Conservation (phyloP, 2,329 filamentous ascomycete species). For the Endoconidiophora laricicola region DNA sequence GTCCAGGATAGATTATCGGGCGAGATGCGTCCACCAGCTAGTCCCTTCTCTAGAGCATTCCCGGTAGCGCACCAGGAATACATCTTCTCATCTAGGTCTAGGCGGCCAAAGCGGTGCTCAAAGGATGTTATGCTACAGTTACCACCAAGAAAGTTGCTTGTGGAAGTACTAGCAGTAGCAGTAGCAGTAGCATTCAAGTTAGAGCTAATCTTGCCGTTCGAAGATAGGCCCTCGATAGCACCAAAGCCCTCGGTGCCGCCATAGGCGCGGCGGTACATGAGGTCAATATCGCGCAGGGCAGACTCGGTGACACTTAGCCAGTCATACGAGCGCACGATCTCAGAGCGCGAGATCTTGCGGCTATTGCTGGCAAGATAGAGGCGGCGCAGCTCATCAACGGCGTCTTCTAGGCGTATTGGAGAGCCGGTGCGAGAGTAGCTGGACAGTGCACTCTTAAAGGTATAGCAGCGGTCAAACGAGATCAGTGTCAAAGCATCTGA, state of each 20-base stretch:
- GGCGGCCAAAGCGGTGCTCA: not conserved
- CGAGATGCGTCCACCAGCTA: not conserved
- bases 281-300: conserved; percentile 36
- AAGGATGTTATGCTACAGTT: conserved; percentile 1
- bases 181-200: not conserved
- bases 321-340: conserved; percentile 38
- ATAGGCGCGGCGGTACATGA: conserved; percentile 40
- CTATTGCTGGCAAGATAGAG: conserved; percentile 38
- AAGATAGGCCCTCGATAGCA: conserved; percentile 28
- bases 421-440: conserved; percentile 34
- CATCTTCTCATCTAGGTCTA: not conserved
- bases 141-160: not conserved
- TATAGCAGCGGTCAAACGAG: conserved; percentile 45
- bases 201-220: too few species aligned
- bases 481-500: conserved; percentile 42
- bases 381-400: conserved; percentile 45
- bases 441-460: conserved; percentile 43
- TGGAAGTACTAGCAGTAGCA: not conserved
- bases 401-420: conserved; percentile 35
- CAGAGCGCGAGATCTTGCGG: conserved; percentile 30
- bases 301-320: conserved; percentile 36
- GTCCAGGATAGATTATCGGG: not conserved
- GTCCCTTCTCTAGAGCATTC: not conserved
- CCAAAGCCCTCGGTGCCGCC: conserved; percentile 30
- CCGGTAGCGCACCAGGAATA: not conserved